Evolutionary conservation across 768 basidiomycete species (phyloP), one percentile per base, ranked within the genome.

Genomic region (Lyophyllum decastes): DNA sequence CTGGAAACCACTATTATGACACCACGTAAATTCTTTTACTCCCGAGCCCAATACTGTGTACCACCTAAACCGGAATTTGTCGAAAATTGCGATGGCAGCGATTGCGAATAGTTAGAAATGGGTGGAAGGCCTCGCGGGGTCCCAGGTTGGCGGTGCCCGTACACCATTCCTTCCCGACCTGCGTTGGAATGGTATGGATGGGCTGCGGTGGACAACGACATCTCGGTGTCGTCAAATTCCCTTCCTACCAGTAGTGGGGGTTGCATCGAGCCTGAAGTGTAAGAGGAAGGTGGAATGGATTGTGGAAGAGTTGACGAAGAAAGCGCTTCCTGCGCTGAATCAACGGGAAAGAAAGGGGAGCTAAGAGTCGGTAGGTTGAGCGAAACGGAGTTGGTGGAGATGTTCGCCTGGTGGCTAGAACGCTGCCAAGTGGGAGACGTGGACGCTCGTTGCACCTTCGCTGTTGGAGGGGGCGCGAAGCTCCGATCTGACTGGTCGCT

Each of bases 291-390:
- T 6, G 62, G 50, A 2, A 60, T 47, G n/a, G 62, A 44, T 43
- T 64, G 53, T 4, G 56, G 57, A 49, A 50, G 63, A 22, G 62
- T 61, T 52, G 73, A 66, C 47, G 73, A 55, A 73, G 57, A 70
- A 63, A 57, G 70, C 69, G 52, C 66, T 64, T 22, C 71, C 66
- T 51, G 75, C 70, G 7, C 72, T 35, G 67, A 67, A 52, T 74
- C 72, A 43, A 62, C 61, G 21, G 86, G 86, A 67, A 77, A 83
- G 71, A 84, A 87, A 11, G 86, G 80, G 9, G 84, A 77, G 60
- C 70, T 84, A 38, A 86, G 76, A 16, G 86, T 86, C 41, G 82
- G 80, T 66, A 87, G 80, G 5, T 52, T 35, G 69, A 65, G 35
- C 69, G 64, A 12, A 49, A 58, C 21, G 60, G 68, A 45, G 58